These are phyloP conservation scores for Pseudocercospora vitis DNA, from an alignment of 2,329 filamentous ascomycete genomes.

Conservation along the genomic window DNA sequence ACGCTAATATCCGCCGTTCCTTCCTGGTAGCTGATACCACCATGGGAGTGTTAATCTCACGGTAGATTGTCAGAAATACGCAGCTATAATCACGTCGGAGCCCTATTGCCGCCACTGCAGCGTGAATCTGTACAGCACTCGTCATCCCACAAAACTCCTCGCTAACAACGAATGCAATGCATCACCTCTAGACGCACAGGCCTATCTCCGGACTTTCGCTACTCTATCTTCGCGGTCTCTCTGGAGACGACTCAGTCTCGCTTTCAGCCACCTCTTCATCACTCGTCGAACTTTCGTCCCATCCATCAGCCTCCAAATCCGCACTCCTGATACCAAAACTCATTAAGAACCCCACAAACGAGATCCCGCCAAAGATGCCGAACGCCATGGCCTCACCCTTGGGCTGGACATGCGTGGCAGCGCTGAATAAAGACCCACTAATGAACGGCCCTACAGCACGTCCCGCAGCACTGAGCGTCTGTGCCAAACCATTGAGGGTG, in stretches of 20 bases:
- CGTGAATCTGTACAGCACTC: conserved; percentile 12
- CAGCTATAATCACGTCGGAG: background rate
- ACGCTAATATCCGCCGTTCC: no score
- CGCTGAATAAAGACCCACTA: conserved; percentile 80
- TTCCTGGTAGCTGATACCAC: no score
- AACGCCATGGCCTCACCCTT: conserved; percentile 86
- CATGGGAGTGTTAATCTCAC: no score
- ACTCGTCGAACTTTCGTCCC: conserved; percentile 46
- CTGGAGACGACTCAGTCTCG: conserved; percentile 19
- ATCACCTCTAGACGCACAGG: background rate
- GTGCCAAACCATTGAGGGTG: conserved; percentile 87
- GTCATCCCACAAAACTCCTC: conserved; percentile 11
- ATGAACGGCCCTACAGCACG: conserved; percentile 85
- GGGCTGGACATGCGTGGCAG: conserved; percentile 69
- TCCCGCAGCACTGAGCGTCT: conserved; percentile 88
- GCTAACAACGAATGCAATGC: conserved; percentile 9
- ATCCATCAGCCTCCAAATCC: conserved; percentile 60
- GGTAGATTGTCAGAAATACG: no score
- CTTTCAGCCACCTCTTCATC: conserved; percentile 46
- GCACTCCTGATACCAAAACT: conserved; percentile 74
- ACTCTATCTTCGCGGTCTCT: conserved; percentile 1
- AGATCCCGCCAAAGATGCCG: conserved; percentile 80
- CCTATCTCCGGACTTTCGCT: background rate
- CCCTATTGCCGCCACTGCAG: no score
- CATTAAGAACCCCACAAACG: conserved; percentile 75